Evolutionary conservation across 495 filamentous ascomycete species (phyloP).

Genomic region (Penicillium psychrofluorescens): DNA sequence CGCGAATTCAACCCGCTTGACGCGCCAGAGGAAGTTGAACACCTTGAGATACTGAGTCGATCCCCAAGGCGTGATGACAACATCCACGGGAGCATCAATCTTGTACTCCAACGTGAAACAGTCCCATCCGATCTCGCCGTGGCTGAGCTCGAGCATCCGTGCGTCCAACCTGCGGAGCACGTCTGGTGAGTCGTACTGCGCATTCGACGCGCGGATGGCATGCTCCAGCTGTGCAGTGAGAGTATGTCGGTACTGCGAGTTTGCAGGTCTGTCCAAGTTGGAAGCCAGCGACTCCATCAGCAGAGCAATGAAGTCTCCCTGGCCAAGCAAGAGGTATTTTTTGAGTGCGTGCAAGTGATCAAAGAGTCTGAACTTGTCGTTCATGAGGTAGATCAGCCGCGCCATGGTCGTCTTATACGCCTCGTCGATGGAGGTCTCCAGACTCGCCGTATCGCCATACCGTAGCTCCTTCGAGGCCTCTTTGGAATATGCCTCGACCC

Average conservation of each 20-base stretch:
- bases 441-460: slow-evolving; percentile 88
- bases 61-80: slow-evolving; percentile 91
- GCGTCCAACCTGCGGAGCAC: slow-evolving; percentile 89
- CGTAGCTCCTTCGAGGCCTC: slow-evolving; percentile 83
- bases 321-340: slow-evolving; percentile 87
- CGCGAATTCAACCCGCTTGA: slow-evolving; percentile 96
- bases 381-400: slow-evolving; percentile 89
- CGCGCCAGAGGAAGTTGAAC: slow-evolving; percentile 98
- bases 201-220: slow-evolving; percentile 93
- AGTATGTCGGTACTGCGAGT: slow-evolving; percentile 89
- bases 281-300: slow-evolving; percentile 94
- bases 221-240: slow-evolving; percentile 96
- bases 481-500: slow-evolving; percentile 97
- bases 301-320: slow-evolving; percentile 95
- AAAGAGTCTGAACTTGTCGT: slow-evolving; percentile 85
- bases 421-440: slow-evolving; percentile 90
- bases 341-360: slow-evolving; percentile 89
- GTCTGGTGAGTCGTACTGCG: slow-evolving; percentile 90
- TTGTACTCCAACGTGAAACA: slow-evolving; percentile 99
- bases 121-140: slow-evolving; percentile 98
- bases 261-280: slow-evolving; percentile 91
- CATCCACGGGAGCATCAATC: slow-evolving; percentile 93
- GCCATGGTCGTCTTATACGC: slow-evolving; percentile 98
- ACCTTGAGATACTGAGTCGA: slow-evolving; percentile 96
- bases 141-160: slow-evolving; percentile 88